Evolutionary conservation across 306 rosid genomes (phyloP).

Genomic region (Gastrolobium bilobum): DNA sequence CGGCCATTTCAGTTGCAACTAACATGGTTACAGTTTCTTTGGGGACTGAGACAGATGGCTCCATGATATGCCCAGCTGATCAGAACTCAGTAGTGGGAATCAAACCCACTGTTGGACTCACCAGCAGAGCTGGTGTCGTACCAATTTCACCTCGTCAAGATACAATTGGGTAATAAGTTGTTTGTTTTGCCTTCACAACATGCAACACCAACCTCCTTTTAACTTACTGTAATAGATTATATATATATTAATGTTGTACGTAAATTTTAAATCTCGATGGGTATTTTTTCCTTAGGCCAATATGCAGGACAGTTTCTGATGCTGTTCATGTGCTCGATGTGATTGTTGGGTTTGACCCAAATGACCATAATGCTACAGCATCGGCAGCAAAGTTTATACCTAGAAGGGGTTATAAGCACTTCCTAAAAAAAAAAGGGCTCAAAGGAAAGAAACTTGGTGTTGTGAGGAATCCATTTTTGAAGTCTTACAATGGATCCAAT

Average conservation of each 20-base stretch:
- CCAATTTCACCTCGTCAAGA: conserved; percentile 72
- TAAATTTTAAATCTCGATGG: not conserved
- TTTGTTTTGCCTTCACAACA: not conserved
- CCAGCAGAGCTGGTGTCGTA: conserved; percentile 73
- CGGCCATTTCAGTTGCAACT: conserved; percentile 73
- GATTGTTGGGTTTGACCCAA: conserved; percentile 73
- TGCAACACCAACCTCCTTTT: not conserved
- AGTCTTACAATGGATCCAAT: conserved; percentile 49
- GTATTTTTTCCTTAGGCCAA: conserved; percentile 59
- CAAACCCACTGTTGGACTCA: conserved; percentile 81
- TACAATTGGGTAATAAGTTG: conserved; percentile 62
- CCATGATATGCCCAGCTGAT: conserved; percentile 70
- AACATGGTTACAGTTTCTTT: conserved; percentile 70
- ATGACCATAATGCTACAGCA: conserved; percentile 63
- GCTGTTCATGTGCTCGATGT: conserved; percentile 78
- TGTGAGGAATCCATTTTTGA: conserved; percentile 62
- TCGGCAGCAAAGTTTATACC: conserved; percentile 65
- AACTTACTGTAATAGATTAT: not conserved
- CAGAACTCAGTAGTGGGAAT: conserved; percentile 75
- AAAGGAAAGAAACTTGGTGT: conserved; percentile 76
- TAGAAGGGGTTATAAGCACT: conserved; percentile 67
- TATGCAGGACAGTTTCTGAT: conserved; percentile 82
- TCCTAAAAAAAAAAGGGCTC: conserved; percentile 64
- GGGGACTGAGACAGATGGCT: conserved; percentile 77
- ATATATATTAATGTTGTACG: not conserved